These are phyloP conservation scores for Wolfiporia cocos DNA, from an alignment of 1,284 basidiomycete species.

Conservation along the genomic window DNA sequence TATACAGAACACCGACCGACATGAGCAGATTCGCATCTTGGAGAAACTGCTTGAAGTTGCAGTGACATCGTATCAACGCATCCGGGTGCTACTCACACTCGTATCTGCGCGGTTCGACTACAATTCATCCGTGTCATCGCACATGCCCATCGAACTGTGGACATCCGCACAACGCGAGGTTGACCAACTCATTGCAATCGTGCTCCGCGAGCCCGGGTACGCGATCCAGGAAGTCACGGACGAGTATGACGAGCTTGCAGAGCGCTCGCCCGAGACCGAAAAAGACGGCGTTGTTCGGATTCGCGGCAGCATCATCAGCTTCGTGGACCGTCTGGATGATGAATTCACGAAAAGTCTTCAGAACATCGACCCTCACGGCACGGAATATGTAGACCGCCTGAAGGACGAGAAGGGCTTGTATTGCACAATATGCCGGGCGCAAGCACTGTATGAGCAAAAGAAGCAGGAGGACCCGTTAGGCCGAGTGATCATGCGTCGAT, in stretches of 20 bases:
- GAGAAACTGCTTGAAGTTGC: conserved; percentile 87
- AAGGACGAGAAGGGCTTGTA: conserved; percentile 96
- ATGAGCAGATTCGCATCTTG: conserved; percentile 90
- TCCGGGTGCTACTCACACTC: conserved; percentile 91
- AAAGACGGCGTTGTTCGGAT: conserved; percentile 68
- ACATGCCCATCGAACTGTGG: conserved; percentile 96
- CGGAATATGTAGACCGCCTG: conserved; percentile 94
- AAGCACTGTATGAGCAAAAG: conserved; percentile 86
- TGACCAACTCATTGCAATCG: conserved; percentile 79
- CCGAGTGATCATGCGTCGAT: conserved; percentile 88
- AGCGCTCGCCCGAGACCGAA: conserved; percentile 78
- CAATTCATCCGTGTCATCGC: conserved; percentile 80
- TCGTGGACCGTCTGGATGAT: conserved; percentile 95
- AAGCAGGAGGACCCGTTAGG: conserved; percentile 74
- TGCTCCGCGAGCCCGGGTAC: conserved; percentile 70
- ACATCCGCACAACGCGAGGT: conserved; percentile 82
- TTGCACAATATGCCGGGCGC: conserved; percentile 87
- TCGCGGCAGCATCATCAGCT: conserved; percentile 89
- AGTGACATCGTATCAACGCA: conserved; percentile 85
- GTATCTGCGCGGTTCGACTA: conserved; percentile 97
- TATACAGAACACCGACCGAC: conserved; percentile 88
- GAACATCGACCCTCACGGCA: conserved; percentile 97
- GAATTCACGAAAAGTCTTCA: conserved; percentile 98
- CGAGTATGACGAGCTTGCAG: conserved; percentile 91
- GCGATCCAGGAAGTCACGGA: conserved; percentile 83